These are phyloP conservation scores for Borovskyia barvae DNA, from an alignment of 208 protist genomes.

Conservation along the genomic window DNA sequence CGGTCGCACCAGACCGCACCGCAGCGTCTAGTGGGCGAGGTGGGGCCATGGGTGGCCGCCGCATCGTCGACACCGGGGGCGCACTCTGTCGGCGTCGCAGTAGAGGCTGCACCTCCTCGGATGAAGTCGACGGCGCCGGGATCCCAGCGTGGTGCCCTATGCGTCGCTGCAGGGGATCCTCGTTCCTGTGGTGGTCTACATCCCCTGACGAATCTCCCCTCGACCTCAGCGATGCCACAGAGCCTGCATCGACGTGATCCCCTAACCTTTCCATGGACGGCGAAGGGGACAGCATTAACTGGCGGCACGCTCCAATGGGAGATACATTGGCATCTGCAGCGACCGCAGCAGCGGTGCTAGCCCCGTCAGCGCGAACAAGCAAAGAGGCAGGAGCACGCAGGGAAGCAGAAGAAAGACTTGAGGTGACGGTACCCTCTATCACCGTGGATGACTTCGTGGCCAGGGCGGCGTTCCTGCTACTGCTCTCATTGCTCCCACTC, in stretches of 20 bases:
- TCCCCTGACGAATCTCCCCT: not conserved
- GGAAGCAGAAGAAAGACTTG: not conserved
- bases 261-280: conserved; percentile 6
- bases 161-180: not conserved
- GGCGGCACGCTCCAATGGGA: not conserved
- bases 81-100: conserved; percentile 17
- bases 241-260: not conserved
- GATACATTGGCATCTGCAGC: not conserved
- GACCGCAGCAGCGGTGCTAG: not conserved
- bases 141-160: conserved; percentile 9
- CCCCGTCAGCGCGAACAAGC: not conserved
- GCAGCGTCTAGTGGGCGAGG: not conserved
- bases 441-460: not conserved
- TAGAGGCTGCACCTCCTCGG: conserved; percentile 13
- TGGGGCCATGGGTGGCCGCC: conserved; percentile 24
- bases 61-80: conserved; percentile 24
- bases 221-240: not conserved
- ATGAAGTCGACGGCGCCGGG: conserved; percentile 4
- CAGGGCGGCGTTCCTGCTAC: too few relatives aligned
- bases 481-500: too few relatives aligned
- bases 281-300: conserved; percentile 11
- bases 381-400: not conserved
- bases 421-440: not conserved
- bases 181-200: not conserved
- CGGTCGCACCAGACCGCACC: not conserved